Base-by-base conservation (phyloP, 176 grass and related monocot species). In the Hyparrhenia diplandra region DNA sequence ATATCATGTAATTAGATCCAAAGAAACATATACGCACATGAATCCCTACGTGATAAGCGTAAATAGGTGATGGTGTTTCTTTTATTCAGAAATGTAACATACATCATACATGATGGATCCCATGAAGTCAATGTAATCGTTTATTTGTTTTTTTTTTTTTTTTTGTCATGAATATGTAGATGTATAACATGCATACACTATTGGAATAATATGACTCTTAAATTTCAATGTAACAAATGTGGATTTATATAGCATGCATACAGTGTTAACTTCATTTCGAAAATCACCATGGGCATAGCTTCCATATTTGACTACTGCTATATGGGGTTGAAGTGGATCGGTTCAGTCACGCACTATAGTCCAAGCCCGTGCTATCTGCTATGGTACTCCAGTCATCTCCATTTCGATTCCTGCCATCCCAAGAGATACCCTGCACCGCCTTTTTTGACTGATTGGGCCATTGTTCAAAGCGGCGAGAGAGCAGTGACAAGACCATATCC, bases 401-500 rank as follows among this genome's bases (percentile, higher is more conserved):
- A 13, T 37, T 67, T 28, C 0, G 61, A 68, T 62, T 63, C 69
- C 61, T 60, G 21, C 6, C 67, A 28, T 29, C 24, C 24, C 69
- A 71, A 71, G 13, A 30, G 17, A 51, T 51, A 18, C 46, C 46
- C 14, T 84, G 13, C 13, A 32, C 9, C 58, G n/a, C n/a, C n/a
- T n/a, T n/a, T 72, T 46, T 61, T 64, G 21, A 11, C 37, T 3
- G 21, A 24, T 51, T 67, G 9, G 39, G 17, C 30, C 49, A 62
- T 27, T 46, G 18, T 67, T 81, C 42, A 81, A 2, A 75, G 43
- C 34, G 52, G 24, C 45, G 61, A 61, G 29, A 94, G 25, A 6
- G 87, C 88, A 69, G 52, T 65, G 3, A 84, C 73, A 27, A 85
- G 60, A 79, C 95, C 95, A 73, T 89, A 81, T 21, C 52, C 67